A percentile compares a stretch with the other conserved stretches of the same genome.
phyloP scores from a whole-genome alignment of 306 rosid genomes.

The Senna tora region DNA sequence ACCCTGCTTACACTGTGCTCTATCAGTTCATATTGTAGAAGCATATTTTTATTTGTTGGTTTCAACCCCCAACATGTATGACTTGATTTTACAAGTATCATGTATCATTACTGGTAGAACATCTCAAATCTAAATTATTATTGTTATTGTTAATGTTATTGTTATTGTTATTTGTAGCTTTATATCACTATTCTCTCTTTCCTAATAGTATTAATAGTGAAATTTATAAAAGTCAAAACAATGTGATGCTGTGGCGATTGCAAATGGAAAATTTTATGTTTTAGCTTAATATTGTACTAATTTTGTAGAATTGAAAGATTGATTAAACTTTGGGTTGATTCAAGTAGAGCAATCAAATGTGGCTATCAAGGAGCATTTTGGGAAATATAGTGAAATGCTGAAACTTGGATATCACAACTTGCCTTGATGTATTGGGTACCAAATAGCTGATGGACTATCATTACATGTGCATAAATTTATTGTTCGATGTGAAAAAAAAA shows the following conservation, averaged over 20 bases:
- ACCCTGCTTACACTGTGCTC: too few relatives aligned
- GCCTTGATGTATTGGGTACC: constrained; percentile 71
- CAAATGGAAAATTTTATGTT: constrained; percentile 27
- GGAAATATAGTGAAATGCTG: constrained; percentile 56
- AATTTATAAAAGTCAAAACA: background rate
- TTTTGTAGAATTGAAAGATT: constrained; percentile 53
- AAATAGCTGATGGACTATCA: constrained; percentile 59
- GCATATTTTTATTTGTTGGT: too few relatives aligned
- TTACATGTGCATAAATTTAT: constrained; percentile 69
- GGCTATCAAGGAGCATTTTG: constrained; percentile 64
- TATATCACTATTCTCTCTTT: background rate
- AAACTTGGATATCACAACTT: constrained; percentile 73
- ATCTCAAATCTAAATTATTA: too few relatives aligned
- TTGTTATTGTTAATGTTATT: background rate
- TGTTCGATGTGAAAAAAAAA: constrained; percentile 67
- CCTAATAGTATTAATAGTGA: background rate
- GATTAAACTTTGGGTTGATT: constrained; percentile 65
- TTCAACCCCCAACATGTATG: too few relatives aligned
- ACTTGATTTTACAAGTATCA: too few relatives aligned
- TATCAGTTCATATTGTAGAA: too few relatives aligned
- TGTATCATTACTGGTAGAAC: too few relatives aligned
- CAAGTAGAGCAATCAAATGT: constrained; percentile 69
- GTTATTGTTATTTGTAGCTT: background rate
- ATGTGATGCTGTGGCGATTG: background rate
- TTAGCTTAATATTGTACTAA: constrained; percentile 27